These are phyloP conservation scores for Xylariales sp. DNA, from an alignment of 2,329 filamentous ascomycete species.

Conservation along the genomic window DNA sequence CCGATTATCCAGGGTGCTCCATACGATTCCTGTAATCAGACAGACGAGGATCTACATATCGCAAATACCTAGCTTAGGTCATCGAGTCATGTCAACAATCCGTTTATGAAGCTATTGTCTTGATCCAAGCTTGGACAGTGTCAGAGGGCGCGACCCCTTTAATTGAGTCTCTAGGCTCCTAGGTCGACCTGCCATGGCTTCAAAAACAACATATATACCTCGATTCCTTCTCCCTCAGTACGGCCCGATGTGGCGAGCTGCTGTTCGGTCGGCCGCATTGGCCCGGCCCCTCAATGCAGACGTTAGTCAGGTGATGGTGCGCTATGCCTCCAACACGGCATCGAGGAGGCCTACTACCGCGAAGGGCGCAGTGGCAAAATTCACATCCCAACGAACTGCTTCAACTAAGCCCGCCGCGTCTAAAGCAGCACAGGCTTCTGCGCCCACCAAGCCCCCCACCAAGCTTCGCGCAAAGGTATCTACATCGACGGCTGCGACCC, in stretches of 20 bases:
- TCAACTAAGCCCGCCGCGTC: constrained; percentile 39
- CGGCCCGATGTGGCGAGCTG: constrained; percentile 64
- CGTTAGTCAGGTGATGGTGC: constrained; percentile 48
- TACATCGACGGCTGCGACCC: constrained; percentile 16
- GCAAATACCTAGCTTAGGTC: constrained; percentile 1
- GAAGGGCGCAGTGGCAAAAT: constrained; percentile 33
- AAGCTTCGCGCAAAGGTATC: constrained; percentile 33
- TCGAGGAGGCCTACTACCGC: constrained; percentile 46
- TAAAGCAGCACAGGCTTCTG: constrained; percentile 41
- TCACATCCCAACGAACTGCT: constrained; percentile 29
- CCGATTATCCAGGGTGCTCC: constrained; percentile 15
- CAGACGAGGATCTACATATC: constrained; percentile 23
- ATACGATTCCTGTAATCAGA: too few relatives aligned
- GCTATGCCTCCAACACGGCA: constrained; percentile 52
- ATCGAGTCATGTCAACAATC: constrained; percentile 28
- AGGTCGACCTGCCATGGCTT: constrained; percentile 52
- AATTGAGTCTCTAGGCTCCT: constrained; percentile 11
- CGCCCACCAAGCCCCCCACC: constrained; percentile 42
- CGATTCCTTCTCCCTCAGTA: constrained; percentile 75
- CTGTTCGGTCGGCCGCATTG: constrained; percentile 49
- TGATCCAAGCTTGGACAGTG: constrained; percentile 18
- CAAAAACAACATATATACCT: constrained; percentile 66
- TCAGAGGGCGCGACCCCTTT: constrained; percentile 2
- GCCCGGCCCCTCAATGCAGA: constrained; percentile 45
- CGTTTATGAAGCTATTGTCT: constrained; percentile 20